A percentile compares a stretch with the other conserved stretches of the same genome.
phyloP scores from a whole-genome alignment of 192 early-diverging fungal species.

The Coemansia aciculifera region DNA sequence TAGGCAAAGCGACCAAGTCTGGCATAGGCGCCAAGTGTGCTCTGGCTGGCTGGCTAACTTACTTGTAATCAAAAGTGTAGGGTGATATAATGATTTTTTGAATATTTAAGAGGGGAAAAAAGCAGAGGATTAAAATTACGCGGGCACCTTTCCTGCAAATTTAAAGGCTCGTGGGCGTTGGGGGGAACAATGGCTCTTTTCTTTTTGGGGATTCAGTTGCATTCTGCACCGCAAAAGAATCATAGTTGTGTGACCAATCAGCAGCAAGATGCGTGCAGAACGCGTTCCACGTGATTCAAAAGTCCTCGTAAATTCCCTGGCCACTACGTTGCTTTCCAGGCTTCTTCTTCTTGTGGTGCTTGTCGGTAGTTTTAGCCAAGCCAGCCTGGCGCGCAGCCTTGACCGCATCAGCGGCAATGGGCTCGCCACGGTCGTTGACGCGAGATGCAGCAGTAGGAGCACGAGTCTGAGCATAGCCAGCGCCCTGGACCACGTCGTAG shows the following conservation, averaged over 20 bases:
- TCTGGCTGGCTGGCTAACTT: slow-evolving; percentile 11
- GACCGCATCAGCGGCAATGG: slow-evolving; percentile 49
- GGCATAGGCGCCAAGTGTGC: neutral
- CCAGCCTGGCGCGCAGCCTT: slow-evolving; percentile 64
- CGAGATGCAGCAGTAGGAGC: slow-evolving; percentile 34
- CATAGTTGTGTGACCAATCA: slow-evolving; percentile 3
- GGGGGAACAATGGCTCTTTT: neutral
- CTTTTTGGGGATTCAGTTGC: neutral
- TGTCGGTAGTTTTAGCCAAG: slow-evolving; percentile 58
- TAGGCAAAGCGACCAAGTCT: no score
- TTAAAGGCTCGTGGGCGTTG: neutral
- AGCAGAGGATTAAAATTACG: slow-evolving; percentile 43
- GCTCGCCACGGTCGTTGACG: slow-evolving; percentile 57
- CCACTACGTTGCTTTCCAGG: slow-evolving; percentile 72
- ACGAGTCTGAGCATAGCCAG: slow-evolving; percentile 42
- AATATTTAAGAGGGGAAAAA: slow-evolving; percentile 34
- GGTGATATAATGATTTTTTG: slow-evolving; percentile 22
- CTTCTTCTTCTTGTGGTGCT: slow-evolving; percentile 70
- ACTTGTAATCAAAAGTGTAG: slow-evolving; percentile 2
- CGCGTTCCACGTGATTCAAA: neutral
- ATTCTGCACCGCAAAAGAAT: neutral
- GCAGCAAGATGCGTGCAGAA: neutral
- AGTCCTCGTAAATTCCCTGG: slow-evolving; percentile 50
- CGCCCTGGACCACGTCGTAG: slow-evolving; percentile 39
- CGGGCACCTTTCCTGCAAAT: neutral